Base-by-base conservation (phyloP, 352 stramenopile genomes). In the Halophytophthora batemanensis region DNA sequence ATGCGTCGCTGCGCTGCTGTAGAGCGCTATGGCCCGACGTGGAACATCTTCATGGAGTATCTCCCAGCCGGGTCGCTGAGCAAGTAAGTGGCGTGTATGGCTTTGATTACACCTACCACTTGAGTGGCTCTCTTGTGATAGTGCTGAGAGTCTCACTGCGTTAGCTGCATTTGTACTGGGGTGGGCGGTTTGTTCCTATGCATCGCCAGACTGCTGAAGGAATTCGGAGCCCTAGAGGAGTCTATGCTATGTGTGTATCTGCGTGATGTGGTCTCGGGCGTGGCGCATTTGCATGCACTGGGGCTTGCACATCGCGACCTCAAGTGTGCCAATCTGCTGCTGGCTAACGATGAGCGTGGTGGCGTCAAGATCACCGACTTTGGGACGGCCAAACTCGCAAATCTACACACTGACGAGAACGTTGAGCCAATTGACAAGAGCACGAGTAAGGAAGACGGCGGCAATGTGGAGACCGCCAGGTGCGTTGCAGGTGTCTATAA, bases 351-450 rank as follows among this genome's bases (percentile, higher is more conserved):
- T 14, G 51, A 64, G 38, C 50, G 65, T 25, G 80, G 86, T 4
- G 61, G 61, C n/a, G 48, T 95, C 49, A 93, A 94, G 58, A 88
- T 96, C 23, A 76, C 82, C 8, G 87, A 96, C 66, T 95, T 96
- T 70, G 87, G 87, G 14, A 77, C 80, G 2, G 86, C 83, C 15
- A 93, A 89, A 50, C 48, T 56, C 25, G 61, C 44, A 23, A 53
- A 13, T 42, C 17, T 14, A 14, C n/a, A 28, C n/a, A 25, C 38
- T 23, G 15, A 33, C 10, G 39, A 50, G 15, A 37, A 37, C 25
- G 18, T 2, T 23, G 21, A 31, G 8, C 25, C 25, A 7, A 1
- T 2, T 15, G 15, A 52, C 13, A 50, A 52, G 2, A 38, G 45
- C 7, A n/a, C 17, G 10, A 35, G 46, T 18, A 46, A 61, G 4